A percentile compares a stretch with the other conserved stretches of the same genome.
These are phyloP conservation scores for Hydnomerulius pinastri DNA, from an alignment of 768 basidiomycete species.

Conservation along the genomic window DNA sequence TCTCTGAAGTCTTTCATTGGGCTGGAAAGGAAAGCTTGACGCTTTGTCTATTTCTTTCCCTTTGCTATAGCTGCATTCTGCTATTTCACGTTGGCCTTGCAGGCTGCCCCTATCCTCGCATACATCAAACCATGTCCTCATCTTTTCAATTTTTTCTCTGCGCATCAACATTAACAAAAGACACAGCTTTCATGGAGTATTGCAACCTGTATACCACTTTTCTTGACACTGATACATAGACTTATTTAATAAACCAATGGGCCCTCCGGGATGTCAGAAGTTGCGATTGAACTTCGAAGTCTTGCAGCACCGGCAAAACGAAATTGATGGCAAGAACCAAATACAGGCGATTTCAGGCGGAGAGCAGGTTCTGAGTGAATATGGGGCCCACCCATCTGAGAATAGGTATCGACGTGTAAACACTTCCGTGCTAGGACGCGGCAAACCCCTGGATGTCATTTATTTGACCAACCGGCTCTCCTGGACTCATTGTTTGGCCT, in stretches of 20 bases:
- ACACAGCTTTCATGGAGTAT: neutral
- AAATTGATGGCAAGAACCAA: too few species aligned
- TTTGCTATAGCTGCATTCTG: neutral
- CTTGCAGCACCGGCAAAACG: too few species aligned
- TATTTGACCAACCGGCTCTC: too few species aligned
- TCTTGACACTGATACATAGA: constrained; percentile 3
- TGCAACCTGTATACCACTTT: constrained; percentile 4
- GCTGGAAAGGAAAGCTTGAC: neutral
- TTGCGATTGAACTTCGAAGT: too few species aligned
- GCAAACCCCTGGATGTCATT: too few species aligned
- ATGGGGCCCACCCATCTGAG: too few species aligned
- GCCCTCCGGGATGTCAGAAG: too few species aligned
- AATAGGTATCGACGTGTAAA: too few species aligned
- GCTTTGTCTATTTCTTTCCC: neutral
- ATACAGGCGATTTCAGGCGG: too few species aligned
- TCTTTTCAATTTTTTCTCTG: neutral
- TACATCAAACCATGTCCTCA: neutral
- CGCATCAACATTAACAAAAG: neutral
- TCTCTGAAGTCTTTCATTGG: neutral
- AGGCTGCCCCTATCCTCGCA: neutral
- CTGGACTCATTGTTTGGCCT: constrained; percentile 31
- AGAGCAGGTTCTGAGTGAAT: too few species aligned
- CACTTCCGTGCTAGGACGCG: too few species aligned
- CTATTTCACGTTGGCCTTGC: neutral
- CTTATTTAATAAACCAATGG: neutral